Evolutionary conservation across 257 asterid species (phyloP), one percentile per base, ranked within the genome.

Genomic region (Lavandula angustifolia): DNA sequence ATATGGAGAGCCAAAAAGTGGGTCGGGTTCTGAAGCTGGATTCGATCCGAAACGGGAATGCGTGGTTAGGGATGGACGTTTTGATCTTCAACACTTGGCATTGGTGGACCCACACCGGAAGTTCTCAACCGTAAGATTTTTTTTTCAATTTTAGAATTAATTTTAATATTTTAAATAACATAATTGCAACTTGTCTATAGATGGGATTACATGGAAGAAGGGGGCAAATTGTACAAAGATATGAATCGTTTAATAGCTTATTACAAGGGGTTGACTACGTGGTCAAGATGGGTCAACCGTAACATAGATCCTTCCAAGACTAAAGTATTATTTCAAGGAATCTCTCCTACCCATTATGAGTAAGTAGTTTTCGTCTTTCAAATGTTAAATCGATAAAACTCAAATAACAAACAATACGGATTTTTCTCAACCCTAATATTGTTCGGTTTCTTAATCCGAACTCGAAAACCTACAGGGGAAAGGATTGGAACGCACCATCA

Each of bases 31-130:
- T 91, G 11, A 84, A 85, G 51, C 64, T 91, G 8, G 92, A 85
- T 17, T 91, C 97, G 6, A 91, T 91, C 5, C 52, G 31, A 50
- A 64, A 54, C 3, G 97, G 97, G 4, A 56, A 82, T 5, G 77
- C 87, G 0, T 91, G 97, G 97, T 73, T 59, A 62, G 92, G 95
- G 43, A 87, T 87, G 95, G 95, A 91, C 74, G 67, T 91, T 54
- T 37, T 91, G 70, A 78, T 90, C 35, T 90, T 90, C 81, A 90
- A 90, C 86, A 69, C 95, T 3, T 87, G 97, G 97, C 97, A 90
- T 38, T 91, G 97, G 97, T 91, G 97, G 97, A 87, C 95, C 4
- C 97, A 91, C 38, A 85, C 95, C 7, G 83, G 83, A 17, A 76
- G 76, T 38, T 80, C 91, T 32, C 95, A 85, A 47, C 95, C 95